Evolutionary conservation across 768 basidiomycete genomes (phyloP).

Genomic region (Boletellus ananiceps): DNA sequence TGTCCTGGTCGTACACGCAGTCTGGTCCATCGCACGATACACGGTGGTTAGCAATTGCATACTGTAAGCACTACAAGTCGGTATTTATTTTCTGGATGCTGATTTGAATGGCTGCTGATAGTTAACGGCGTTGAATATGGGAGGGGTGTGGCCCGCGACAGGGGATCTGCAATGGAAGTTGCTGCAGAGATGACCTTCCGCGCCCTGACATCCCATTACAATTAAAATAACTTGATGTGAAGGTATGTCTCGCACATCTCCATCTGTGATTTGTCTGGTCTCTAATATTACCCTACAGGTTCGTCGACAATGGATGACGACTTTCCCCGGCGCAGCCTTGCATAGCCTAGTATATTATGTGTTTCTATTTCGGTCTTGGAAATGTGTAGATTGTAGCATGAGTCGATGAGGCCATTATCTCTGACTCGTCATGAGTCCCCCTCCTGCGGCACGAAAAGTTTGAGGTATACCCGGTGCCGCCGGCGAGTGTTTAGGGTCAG

Average conservation of each 20-base stretch:
- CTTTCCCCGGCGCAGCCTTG: background rate
- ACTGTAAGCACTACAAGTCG: conserved; percentile 15
- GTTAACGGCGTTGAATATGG: conserved; percentile 28
- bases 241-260: conserved; percentile 1
- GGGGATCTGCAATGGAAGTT: conserved; percentile 28
- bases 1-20: conserved; percentile 21
- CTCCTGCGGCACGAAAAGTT: no score
- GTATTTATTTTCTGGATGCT: background rate
- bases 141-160: conserved; percentile 22
- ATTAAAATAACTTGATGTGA: conserved; percentile 8
- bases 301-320: background rate
- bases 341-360: conserved; percentile 3
- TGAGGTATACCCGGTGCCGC: no score
- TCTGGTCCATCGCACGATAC: conserved; percentile 23
- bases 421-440: no score
- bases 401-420: no score
- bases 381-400: background rate
- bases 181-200: conserved; percentile 25
- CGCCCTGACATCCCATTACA: conserved; percentile 21
- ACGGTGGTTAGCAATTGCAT: conserved; percentile 23
- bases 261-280: background rate
- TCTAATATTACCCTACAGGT: background rate
- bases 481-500: no score
- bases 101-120: conserved; percentile 3
- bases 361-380: background rate